A percentile compares a stretch with the other conserved stretches of the same genome.
These are phyloP conservation scores for Penicillium sp. DNA, from an alignment of 2,329 filamentous ascomycete genomes.

Conservation along the genomic window DNA sequence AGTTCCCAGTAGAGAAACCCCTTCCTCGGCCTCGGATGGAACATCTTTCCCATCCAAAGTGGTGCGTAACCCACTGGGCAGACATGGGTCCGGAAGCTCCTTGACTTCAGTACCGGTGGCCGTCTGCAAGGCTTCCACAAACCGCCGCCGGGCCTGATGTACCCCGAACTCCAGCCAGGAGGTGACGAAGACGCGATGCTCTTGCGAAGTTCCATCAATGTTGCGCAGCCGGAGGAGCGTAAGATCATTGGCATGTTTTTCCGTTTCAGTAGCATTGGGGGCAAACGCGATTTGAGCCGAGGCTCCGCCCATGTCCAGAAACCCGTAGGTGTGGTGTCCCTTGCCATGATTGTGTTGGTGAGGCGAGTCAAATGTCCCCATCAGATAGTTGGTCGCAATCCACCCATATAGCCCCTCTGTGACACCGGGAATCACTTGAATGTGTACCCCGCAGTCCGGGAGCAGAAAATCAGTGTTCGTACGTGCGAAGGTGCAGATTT, in stretches of 20 bases:
- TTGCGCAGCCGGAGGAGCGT: conserved; percentile 80
- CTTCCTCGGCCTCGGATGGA: conserved; percentile 36
- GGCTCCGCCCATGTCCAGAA: conserved; percentile 96
- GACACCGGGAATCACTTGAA: conserved; percentile 91
- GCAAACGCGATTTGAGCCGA: conserved; percentile 98
- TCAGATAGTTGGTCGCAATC: conserved; percentile 92
- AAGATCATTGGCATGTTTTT: conserved; percentile 82
- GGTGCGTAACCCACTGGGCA: conserved; percentile 70
- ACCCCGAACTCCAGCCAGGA: conserved; percentile 98
- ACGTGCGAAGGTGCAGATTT: conserved; percentile 77
- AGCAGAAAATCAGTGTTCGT: conserved; percentile 72
- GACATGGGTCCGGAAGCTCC: conserved; percentile 83
- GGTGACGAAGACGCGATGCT: conserved; percentile 88
- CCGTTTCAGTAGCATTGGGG: conserved; percentile 82
- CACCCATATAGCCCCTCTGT: conserved; percentile 95
- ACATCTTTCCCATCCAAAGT: conserved; percentile 62
- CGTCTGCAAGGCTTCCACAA: conserved; percentile 69
- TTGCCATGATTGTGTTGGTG: conserved; percentile 73
- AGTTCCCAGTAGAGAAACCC: conserved; percentile 66
- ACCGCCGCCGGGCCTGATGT: conserved; percentile 80
- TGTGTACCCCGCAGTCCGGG: conserved; percentile 81
- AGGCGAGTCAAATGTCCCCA: conserved; percentile 81
- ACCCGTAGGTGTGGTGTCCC: conserved; percentile 89
- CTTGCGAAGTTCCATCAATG: conserved; percentile 67
- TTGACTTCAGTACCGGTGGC: conserved; percentile 54